Conservation (phyloP, 169 alveolate species). For the Theileria luwenshuni region DNA sequence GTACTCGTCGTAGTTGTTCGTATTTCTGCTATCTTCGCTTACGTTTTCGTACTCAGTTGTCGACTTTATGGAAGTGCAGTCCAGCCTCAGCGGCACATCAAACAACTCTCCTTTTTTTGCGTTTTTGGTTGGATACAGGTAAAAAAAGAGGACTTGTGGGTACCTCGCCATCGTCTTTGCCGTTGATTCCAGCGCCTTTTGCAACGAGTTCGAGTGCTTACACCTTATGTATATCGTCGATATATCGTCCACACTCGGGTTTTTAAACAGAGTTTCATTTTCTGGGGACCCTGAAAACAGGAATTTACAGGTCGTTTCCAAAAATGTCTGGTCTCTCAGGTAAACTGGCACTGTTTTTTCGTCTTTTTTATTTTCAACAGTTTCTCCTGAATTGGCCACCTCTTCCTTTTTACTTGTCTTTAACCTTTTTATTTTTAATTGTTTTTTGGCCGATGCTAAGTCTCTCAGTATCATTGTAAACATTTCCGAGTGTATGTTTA, state of each 20-base stretch:
- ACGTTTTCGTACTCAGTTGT: constrained; percentile 24
- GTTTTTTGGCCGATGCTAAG: constrained; percentile 59
- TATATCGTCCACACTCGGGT: constrained; percentile 48
- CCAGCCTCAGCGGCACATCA: constrained; percentile 87
- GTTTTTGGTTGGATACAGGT: constrained; percentile 82
- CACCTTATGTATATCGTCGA: constrained; percentile 65
- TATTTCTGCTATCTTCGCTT: constrained; percentile 34
- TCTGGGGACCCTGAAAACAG: constrained; percentile 75
- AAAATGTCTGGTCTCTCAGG: constrained; percentile 67
- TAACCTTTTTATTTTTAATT: constrained; percentile 47
- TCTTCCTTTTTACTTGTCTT: neutral
- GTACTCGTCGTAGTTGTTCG: constrained; percentile 51
- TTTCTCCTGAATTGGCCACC: constrained; percentile 2
- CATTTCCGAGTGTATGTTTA: constrained; percentile 77
- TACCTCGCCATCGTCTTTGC: constrained; percentile 76
- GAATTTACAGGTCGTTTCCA: constrained; percentile 73
- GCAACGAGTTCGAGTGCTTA: constrained; percentile 66
- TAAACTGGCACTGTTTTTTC: constrained; percentile 46
- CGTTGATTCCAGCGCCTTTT: constrained; percentile 82
- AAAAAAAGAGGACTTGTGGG: constrained; percentile 86
- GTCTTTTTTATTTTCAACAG: neutral
- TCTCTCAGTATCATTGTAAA: constrained; percentile 74
- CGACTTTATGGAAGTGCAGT: constrained; percentile 72
- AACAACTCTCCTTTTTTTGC: constrained; percentile 88
- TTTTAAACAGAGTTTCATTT: constrained; percentile 69